phyloP scores from a whole-genome alignment of 805 yeast species.

The Yamadazyma tumulicola region DNA sequence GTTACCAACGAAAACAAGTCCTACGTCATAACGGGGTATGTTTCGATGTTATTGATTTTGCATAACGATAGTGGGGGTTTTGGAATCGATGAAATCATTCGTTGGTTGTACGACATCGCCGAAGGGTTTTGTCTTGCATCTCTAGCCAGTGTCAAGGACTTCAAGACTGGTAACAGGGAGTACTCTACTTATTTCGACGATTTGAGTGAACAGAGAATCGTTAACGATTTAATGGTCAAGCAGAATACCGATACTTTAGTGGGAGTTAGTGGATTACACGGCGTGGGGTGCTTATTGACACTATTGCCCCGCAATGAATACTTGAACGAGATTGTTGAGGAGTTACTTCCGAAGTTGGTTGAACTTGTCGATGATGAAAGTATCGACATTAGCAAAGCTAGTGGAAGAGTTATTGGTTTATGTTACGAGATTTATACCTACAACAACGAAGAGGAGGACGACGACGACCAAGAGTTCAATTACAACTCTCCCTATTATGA shows the following conservation, averaged over 20 bases:
- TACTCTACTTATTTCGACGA: slow-evolving; percentile 38
- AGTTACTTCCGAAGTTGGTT: slow-evolving; percentile 33
- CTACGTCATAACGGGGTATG: slow-evolving; percentile 34
- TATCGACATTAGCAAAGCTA: slow-evolving; percentile 50
- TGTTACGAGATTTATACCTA: slow-evolving; percentile 52
- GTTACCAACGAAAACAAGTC: slow-evolving; percentile 38
- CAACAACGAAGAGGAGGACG: slow-evolving; percentile 32
- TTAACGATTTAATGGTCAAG: slow-evolving; percentile 27
- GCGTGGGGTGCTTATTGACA: slow-evolving; percentile 43
- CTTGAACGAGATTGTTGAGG: slow-evolving; percentile 40
- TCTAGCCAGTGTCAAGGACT: slow-evolving; percentile 24
- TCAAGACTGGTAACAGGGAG: slow-evolving; percentile 42
- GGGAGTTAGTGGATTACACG: slow-evolving; percentile 44
- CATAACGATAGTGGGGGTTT: slow-evolving; percentile 48
- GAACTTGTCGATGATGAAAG: slow-evolving; percentile 40
- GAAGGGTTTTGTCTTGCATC: slow-evolving; percentile 36
- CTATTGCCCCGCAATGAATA: slow-evolving; percentile 41
- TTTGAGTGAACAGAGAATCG: slow-evolving; percentile 28
- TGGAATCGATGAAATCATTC: slow-evolving; percentile 45
- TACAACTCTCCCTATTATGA: slow-evolving; percentile 52
- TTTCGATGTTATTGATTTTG: slow-evolving; percentile 38
- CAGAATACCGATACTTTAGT: slow-evolving; percentile 33
- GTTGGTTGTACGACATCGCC: slow-evolving; percentile 41
- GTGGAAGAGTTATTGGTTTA: slow-evolving; percentile 54
- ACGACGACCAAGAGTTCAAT: slow-evolving; percentile 42